Evolutionary conservation across 2,329 filamentous ascomycete genomes (phyloP).

Genomic region (Didymella sp.): DNA sequence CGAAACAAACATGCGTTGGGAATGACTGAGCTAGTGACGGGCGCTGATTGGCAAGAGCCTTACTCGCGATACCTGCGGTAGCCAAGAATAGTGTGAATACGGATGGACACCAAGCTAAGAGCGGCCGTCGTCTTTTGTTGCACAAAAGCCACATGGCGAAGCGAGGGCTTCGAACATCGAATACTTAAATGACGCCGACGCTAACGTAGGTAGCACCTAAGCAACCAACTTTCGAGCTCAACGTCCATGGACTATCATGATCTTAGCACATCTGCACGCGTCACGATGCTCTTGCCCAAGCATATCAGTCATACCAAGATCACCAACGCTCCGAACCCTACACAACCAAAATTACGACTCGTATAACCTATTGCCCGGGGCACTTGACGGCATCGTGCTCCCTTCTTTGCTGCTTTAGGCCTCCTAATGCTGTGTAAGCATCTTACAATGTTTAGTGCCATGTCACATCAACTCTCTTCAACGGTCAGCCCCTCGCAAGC

Average conservation of each 20-base stretch:
- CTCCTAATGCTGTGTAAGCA: constrained; percentile 13
- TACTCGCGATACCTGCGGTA: background rate
- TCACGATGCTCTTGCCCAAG: background rate
- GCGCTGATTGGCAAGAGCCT: background rate
- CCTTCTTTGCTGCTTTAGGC: constrained; percentile 12
- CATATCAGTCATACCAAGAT: background rate
- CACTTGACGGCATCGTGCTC: constrained; percentile 11
- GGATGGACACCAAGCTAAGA: constrained; percentile 4
- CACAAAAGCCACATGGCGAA: constrained; percentile 10
- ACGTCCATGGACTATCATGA: background rate
- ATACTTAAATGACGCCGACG: background rate
- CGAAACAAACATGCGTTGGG: background rate
- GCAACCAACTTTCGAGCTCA: background rate
- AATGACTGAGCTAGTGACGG: constrained; percentile 2
- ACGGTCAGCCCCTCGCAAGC: constrained; percentile 5
- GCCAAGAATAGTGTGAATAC: constrained; percentile 12
- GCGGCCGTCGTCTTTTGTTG: background rate
- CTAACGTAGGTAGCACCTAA: too few species aligned
- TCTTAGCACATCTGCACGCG: background rate
- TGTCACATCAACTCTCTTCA: background rate
- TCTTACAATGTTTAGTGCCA: constrained; percentile 6
- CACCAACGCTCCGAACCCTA: constrained; percentile 3
- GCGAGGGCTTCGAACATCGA: constrained; percentile 11
- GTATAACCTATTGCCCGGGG: constrained; percentile 6
- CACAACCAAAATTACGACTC: constrained; percentile 12